A percentile compares a stretch with the other conserved stretches of the same genome.
phyloP scores from a whole-genome alignment of 2,329 filamentous ascomycete genomes.

The Aspergillus flavus region DNA sequence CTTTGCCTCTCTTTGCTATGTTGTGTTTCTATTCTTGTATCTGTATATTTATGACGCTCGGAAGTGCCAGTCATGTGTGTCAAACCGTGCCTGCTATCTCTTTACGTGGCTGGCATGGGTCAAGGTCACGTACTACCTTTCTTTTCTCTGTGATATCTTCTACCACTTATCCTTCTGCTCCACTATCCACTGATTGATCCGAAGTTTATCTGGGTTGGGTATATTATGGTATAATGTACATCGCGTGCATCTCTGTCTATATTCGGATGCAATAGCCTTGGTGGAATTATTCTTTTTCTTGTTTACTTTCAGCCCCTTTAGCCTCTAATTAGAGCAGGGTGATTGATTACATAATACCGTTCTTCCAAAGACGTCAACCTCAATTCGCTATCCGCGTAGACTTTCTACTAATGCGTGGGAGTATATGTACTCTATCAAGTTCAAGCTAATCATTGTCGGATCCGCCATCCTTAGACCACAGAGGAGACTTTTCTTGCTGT shows the following conservation, averaged over 20 bases:
- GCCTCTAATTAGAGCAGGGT: background rate
- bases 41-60: slow-evolving; percentile 17
- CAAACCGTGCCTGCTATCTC: background rate
- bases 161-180: background rate
- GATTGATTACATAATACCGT: slow-evolving; percentile 6
- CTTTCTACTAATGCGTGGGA: background rate
- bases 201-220: slow-evolving; percentile 8
- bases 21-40: slow-evolving; percentile 4
- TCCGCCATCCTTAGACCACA: background rate
- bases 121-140: slow-evolving; percentile 1
- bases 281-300: background rate
- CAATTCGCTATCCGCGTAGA: background rate
- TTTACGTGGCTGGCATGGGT: background rate
- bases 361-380: background rate
- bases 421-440: background rate
- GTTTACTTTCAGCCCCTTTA: background rate
- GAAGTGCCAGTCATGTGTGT: background rate
- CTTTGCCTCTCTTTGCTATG: slow-evolving; percentile 2
- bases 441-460: background rate
- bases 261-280: slow-evolving; percentile 8
- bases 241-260: slow-evolving; percentile 11
- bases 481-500: background rate
- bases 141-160: background rate
- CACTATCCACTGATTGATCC: background rate
- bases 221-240: slow-evolving; percentile 5